Evolutionary conservation across 805 yeast species (phyloP), one percentile per base, ranked within the genome.

Genomic region (Schwanniomyces sp.): DNA sequence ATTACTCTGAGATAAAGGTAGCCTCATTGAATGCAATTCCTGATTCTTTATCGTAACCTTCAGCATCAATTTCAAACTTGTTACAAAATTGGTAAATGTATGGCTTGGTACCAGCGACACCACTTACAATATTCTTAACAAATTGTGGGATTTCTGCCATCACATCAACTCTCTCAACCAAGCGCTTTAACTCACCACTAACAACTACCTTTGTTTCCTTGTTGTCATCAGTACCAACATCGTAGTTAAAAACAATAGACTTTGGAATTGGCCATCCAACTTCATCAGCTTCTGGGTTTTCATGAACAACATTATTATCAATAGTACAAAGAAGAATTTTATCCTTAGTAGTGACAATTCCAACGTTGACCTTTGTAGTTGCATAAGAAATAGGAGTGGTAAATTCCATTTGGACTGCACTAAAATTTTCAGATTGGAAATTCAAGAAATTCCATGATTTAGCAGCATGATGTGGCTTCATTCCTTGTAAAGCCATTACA

Each of bases 381-480:
- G 88, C 96, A 67, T 94, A 94, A 1, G 96, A 85, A 48, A 74
- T 83, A 26, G 99, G 99, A 7, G 99, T 94, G 40, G 91, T 87
- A 74, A 89, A 94, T 69, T 94, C 97, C 97, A 94, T 94, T 54
- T 88, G 79, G 14, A 91, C 84, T 9, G 88, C 96, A 30, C 92
- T 76, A 56, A 79, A 75, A 34, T 82, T 72, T 44, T 82, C 78
- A 16, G 94, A 86, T 64, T 89, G 96, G 78, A 88, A 92, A 69
- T 89, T 86, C 52, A 88, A 70, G 65, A 94, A 94, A 70, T 92
- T 94, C 99, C 99, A 94, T 18, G 90, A 72, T 51, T 96, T 89
- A 47, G 99, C 99, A 30, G 97, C 97, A 70, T 94, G 99, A 69
- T 94, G 97, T 7, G 99, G 99, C 69, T 94, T 94, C 98, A 94